phyloP scores from a whole-genome alignment of 2,329 filamentous ascomycete genomes.

The Aspergillus sp. region DNA sequence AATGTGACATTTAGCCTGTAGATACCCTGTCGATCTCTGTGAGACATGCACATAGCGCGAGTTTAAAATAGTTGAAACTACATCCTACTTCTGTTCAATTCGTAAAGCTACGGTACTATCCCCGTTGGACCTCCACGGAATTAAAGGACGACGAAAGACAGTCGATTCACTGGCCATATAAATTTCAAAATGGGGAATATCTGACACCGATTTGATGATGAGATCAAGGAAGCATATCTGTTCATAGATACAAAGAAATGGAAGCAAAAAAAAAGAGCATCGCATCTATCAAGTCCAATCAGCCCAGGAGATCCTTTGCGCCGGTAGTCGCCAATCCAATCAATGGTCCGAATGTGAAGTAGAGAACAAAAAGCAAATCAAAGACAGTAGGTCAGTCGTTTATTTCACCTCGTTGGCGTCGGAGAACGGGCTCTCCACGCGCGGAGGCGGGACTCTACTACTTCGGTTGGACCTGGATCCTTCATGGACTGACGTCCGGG shows the following conservation, averaged over 20 bases:
- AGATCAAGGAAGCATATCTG: slow-evolving; percentile 5
- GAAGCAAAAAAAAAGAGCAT: slow-evolving; percentile 3
- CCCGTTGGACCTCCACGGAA: no score
- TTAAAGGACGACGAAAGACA: not conserved
- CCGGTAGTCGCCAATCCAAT: slow-evolving; percentile 6
- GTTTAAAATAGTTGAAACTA: no score
- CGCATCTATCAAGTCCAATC: slow-evolving; percentile 5
- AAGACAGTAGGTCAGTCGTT: slow-evolving; percentile 4
- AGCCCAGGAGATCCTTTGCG: not conserved
- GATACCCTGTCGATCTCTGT: not conserved
- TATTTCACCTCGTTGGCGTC: slow-evolving; percentile 44
- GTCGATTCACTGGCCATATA: not conserved
- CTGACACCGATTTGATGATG: not conserved
- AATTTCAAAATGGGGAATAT: not conserved
- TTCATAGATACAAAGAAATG: slow-evolving; percentile 27
- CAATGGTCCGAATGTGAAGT: slow-evolving; percentile 1
- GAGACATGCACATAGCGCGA: no score
- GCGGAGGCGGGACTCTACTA: slow-evolving; percentile 26
- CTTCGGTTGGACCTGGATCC: slow-evolving; percentile 29
- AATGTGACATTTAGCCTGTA: not conserved
- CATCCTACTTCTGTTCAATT: no score
- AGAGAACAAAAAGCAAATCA: not conserved
- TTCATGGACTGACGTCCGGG: slow-evolving; percentile 19
- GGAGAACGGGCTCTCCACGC: slow-evolving; percentile 43
- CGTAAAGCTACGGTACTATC: no score